phyloP scores from a whole-genome alignment of 352 stramenopile species.

The Pythium aphanidermatum region DNA sequence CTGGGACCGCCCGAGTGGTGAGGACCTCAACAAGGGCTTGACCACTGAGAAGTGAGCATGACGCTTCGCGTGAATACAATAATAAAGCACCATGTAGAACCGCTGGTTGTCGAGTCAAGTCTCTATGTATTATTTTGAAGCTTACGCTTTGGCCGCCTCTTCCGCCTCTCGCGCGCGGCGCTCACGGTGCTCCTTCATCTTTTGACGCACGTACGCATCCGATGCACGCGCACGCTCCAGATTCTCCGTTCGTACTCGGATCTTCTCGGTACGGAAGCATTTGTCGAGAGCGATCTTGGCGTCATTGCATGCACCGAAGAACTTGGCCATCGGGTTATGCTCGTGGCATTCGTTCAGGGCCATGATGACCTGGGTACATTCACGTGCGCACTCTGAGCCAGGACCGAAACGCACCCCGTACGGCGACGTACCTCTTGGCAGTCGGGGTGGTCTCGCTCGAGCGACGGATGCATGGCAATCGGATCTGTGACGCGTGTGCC shows the following conservation, averaged over 20 bases:
- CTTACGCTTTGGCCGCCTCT: not conserved
- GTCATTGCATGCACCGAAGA: slow-evolving; percentile 65
- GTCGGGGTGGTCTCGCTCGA: slow-evolving; percentile 74
- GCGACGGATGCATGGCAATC: slow-evolving; percentile 58
- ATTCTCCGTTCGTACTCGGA: slow-evolving; percentile 53
- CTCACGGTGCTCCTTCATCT: slow-evolving; percentile 69
- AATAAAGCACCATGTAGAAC: too few species aligned
- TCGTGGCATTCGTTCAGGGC: slow-evolving; percentile 66
- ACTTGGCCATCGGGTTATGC: slow-evolving; percentile 71
- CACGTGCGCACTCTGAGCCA: not conserved
- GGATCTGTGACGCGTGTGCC: not conserved
- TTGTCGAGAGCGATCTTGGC: slow-evolving; percentile 69
- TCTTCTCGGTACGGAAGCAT: slow-evolving; percentile 75
- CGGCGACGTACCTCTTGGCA: slow-evolving; percentile 55
- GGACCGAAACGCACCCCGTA: not conserved
- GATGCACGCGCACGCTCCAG: slow-evolving; percentile 57
- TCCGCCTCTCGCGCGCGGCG: slow-evolving; percentile 23
- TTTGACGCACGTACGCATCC: slow-evolving; percentile 64
- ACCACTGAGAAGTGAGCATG: slow-evolving; percentile 22
- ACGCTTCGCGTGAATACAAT: too few species aligned
- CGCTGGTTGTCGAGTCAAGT: not conserved
- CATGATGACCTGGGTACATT: slow-evolving; percentile 54
- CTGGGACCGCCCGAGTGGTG: slow-evolving; percentile 61
- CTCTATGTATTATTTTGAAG: too few species aligned
- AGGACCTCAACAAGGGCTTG: slow-evolving; percentile 52